These are phyloP conservation scores for Fonsecaea multimorphosa DNA, from an alignment of 2,329 filamentous ascomycete species.

Conservation along the genomic window DNA sequence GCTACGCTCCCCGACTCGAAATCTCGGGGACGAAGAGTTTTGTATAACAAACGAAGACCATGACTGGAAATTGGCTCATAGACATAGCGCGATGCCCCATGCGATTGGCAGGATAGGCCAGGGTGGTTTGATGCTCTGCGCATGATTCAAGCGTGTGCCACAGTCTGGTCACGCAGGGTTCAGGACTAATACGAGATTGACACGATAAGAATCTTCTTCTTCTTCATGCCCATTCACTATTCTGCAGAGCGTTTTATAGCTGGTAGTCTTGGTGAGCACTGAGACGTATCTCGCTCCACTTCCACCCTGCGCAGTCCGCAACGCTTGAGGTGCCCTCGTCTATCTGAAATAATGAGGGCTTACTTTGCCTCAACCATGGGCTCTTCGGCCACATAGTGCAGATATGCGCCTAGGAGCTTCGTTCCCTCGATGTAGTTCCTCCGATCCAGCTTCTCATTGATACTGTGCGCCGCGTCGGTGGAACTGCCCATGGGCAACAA, in stretches of 20 bases:
- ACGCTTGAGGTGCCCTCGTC: too few relatives aligned
- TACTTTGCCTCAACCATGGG: conserved; percentile 54
- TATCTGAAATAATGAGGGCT: too few relatives aligned
- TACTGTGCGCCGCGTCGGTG: conserved; percentile 94
- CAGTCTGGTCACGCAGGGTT: background rate
- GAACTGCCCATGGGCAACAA: conserved; percentile 96
- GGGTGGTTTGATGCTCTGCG: background rate
- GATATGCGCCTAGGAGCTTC: conserved; percentile 90
- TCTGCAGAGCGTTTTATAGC: background rate
- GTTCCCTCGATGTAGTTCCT: conserved; percentile 98
- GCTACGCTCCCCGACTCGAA: background rate
- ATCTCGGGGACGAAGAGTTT: background rate
- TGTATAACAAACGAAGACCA: background rate
- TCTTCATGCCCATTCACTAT: background rate
- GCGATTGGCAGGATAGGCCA: background rate
- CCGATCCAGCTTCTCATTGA: conserved; percentile 98
- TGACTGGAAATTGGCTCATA: background rate
- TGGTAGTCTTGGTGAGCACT: background rate
- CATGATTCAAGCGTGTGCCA: background rate
- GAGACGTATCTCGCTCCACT: background rate
- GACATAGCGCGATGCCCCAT: background rate
- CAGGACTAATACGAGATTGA: background rate
- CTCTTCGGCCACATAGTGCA: conserved; percentile 96
- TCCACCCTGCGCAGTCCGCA: too few relatives aligned
- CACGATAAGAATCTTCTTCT: background rate